These are phyloP conservation scores for Fusarium sp. DNA, from an alignment of 2,329 filamentous ascomycete species.

Conservation along the genomic window DNA sequence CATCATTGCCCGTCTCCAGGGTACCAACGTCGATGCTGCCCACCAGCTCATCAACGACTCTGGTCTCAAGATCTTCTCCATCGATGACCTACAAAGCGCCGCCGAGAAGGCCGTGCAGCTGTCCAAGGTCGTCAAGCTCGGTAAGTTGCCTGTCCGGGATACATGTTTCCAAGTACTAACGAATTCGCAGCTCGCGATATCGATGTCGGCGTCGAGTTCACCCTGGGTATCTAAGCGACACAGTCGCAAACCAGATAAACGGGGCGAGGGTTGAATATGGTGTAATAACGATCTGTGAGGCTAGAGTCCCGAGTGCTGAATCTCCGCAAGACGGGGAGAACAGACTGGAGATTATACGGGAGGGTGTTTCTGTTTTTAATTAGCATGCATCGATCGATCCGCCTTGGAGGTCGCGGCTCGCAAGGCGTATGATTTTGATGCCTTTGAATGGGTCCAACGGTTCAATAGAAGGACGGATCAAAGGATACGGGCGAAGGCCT, in stretches of 20 bases:
- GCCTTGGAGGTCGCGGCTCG: slow-evolving; percentile 37
- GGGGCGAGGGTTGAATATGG: slow-evolving; percentile 34
- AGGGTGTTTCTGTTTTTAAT: slow-evolving; percentile 44
- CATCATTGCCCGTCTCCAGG: slow-evolving; percentile 96
- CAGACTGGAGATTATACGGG: slow-evolving; percentile 33
- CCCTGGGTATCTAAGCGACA: slow-evolving; percentile 84
- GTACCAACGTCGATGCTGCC: slow-evolving; percentile 97
- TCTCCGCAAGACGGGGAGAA: slow-evolving; percentile 29
- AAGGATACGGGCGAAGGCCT: slow-evolving; percentile 42
- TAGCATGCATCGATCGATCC: slow-evolving; percentile 42
- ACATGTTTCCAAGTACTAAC: slow-evolving; percentile 33
- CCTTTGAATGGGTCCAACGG: slow-evolving; percentile 36
- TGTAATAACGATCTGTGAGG: slow-evolving; percentile 46
- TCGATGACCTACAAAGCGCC: slow-evolving; percentile 96
- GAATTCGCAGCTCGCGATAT: slow-evolving; percentile 81
- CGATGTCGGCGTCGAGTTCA: slow-evolving; percentile 96
- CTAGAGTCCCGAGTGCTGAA: slow-evolving; percentile 29
- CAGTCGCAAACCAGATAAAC: slow-evolving; percentile 21
- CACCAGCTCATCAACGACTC: slow-evolving; percentile 96
- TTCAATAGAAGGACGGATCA: slow-evolving; percentile 41
- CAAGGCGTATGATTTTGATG: slow-evolving; percentile 36
- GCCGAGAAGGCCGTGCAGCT: slow-evolving; percentile 99
- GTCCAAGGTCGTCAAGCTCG: slow-evolving; percentile 99
- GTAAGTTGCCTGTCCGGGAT: slow-evolving; percentile 61
- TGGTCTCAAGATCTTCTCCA: slow-evolving; percentile 99